Base-by-base conservation (phyloP, 1,139 yeast species). In the Debaryomyces sp. region DNA sequence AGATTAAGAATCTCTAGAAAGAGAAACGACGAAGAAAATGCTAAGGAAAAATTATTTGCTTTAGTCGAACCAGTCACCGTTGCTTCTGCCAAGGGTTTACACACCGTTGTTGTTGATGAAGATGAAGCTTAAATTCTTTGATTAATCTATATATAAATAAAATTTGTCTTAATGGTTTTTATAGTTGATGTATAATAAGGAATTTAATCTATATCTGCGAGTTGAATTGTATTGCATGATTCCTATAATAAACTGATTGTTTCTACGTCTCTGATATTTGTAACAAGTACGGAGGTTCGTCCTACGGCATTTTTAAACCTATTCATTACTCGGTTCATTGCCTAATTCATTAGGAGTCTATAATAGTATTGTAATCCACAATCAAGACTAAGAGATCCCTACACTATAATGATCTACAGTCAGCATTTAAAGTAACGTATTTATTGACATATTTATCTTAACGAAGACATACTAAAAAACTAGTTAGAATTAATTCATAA, bases 21-120 rank as follows among this genome's bases (percentile, higher is more conserved):
- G 94, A 90, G 98, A 85, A 94, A 94, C 85, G 98, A 95, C 79
- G 99, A 94, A 84, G 99, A 95, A 85, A 94, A 91, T 77, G 98
- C 99, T 72, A 89, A 89, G 87, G 95, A 91, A 82, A 91, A 92
- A 80, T 87, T 95, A 76, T 95, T 90, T 84, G 92, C 99, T 67
- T 91, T 84, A 80, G 99, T 95, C 71, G 98, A 94, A 84, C 95
- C 96, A 71, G 97, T 95, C 73, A 80, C 82, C 71, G 98, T 92
- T 70, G 88, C 97, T 70, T 75, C 96, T 63, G 85, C 90, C 79
- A 94, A 94, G 87, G 98, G 98, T 81, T 89, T 94, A 78, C 87
- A 91, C 81, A 94, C 99, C 78, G 88, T 84, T 78, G 97, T 91
- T 74, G 94, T 94, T 75, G 96, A 90, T 77, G 95, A 85, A 71